Percentiles rank a stretch among this genome's conserved stretches.
Evolutionary conservation across 2,329 filamentous ascomycete genomes (phyloP).

Genomic region (Aspergillus sojae): DNA sequence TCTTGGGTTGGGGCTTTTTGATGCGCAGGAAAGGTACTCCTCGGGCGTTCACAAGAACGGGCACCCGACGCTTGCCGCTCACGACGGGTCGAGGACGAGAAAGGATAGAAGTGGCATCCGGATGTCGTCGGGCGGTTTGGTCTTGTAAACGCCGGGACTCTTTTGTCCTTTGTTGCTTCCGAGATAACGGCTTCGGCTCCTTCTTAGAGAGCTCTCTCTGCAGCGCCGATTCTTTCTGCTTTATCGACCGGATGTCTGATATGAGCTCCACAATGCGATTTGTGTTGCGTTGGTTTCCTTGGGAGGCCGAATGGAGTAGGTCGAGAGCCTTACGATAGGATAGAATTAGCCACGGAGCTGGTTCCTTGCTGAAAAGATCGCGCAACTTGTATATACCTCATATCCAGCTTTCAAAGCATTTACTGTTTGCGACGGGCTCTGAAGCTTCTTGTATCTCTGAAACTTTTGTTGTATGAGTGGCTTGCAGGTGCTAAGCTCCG

Average conservation of each 20-base stretch:
- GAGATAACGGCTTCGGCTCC: slow-evolving; percentile 26
- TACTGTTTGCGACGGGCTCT: slow-evolving; percentile 42
- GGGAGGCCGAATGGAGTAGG: slow-evolving; percentile 37
- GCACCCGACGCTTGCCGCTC: slow-evolving; percentile 42
- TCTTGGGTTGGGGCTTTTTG: slow-evolving; percentile 47
- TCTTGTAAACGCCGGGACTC: slow-evolving; percentile 29
- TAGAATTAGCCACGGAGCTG: slow-evolving; percentile 10
- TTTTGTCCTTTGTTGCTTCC: slow-evolving; percentile 26
- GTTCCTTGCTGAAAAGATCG: background rate
- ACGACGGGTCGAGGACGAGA: slow-evolving; percentile 38
- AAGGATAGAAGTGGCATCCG: slow-evolving; percentile 37
- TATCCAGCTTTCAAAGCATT: slow-evolving; percentile 47
- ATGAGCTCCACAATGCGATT: slow-evolving; percentile 31
- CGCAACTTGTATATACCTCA: slow-evolving; percentile 31
- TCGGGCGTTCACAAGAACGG: slow-evolving; percentile 44
- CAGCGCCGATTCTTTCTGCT: slow-evolving; percentile 22
- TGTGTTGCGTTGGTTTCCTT: slow-evolving; percentile 29
- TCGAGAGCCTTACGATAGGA: slow-evolving; percentile 37
- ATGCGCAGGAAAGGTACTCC: slow-evolving; percentile 48
- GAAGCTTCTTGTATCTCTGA: slow-evolving; percentile 38
- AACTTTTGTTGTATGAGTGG: slow-evolving; percentile 41
- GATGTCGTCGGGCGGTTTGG: slow-evolving; percentile 34
- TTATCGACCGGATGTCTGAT: slow-evolving; percentile 25
- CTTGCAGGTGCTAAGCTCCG: slow-evolving; percentile 28
- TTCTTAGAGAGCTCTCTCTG: slow-evolving; percentile 22